phyloP scores from a whole-genome alignment of 2,329 filamentous ascomycete genomes.

The Blumeriella jaapii region DNA sequence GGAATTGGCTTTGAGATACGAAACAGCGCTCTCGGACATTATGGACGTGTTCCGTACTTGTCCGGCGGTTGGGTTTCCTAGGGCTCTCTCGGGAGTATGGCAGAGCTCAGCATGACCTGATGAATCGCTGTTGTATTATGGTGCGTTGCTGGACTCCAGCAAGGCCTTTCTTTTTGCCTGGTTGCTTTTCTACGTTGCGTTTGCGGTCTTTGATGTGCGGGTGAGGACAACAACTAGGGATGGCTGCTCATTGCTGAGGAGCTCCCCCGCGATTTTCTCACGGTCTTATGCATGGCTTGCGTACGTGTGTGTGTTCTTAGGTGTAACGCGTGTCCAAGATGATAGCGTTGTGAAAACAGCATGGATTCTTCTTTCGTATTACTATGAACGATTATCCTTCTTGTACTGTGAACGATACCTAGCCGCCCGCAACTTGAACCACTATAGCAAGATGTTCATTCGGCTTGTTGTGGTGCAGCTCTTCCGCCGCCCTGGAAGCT shows the following conservation, averaged over 20 bases:
- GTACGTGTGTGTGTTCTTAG: conserved; percentile 8
- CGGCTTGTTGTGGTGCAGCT: no score
- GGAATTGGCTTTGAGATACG: conserved; percentile 14
- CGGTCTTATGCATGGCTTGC: conserved; percentile 17
- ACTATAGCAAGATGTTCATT: no score
- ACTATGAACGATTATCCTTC: no score
- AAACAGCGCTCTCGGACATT: conserved; percentile 8
- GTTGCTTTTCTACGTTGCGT: conserved; percentile 7
- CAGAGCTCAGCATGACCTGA: conserved; percentile 17
- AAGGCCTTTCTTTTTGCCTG: conserved; percentile 9
- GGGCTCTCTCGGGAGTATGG: conserved; percentile 11
- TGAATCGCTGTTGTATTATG: conserved; percentile 17
- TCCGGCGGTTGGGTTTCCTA: not conserved
- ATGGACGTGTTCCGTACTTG: not conserved
- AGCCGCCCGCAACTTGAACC: no score
- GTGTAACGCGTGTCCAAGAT: not conserved
- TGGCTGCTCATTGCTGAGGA: conserved; percentile 3
- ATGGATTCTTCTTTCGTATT: no score
- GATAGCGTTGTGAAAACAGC: not conserved
- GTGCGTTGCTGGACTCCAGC: conserved; percentile 13
- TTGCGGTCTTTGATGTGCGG: conserved; percentile 5
- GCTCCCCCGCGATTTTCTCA: not conserved
- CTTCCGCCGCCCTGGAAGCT: no score
- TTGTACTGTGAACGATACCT: no score
- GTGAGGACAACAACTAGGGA: conserved; percentile 4